Percentiles rank a stretch among this genome's conserved stretches.
phyloP scores from a whole-genome alignment of 352 stramenopile genomes.

The Saprolegnia diclina region DNA sequence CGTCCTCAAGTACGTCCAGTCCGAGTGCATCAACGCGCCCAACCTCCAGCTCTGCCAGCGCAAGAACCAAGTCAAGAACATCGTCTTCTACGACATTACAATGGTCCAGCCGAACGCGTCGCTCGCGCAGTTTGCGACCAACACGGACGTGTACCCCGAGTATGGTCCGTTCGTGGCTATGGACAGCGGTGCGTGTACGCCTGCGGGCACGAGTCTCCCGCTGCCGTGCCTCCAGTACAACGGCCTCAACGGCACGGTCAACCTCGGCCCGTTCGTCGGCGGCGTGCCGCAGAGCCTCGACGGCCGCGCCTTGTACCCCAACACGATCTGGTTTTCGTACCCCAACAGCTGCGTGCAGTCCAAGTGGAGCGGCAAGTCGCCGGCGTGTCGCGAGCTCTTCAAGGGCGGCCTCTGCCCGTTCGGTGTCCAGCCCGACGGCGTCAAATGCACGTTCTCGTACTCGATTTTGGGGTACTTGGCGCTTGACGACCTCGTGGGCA shows the following conservation, averaged over 20 bases:
- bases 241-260: constrained; percentile 14
- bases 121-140: constrained; percentile 53
- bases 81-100: constrained; percentile 79
- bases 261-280: constrained; percentile 19
- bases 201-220: neutral
- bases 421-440: constrained; percentile 44
- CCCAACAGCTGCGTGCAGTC: constrained; percentile 40
- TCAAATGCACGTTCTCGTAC: constrained; percentile 58
- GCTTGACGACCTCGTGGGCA: constrained; percentile 65
- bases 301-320: constrained; percentile 18
- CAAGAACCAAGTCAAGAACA: constrained; percentile 76
- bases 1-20: constrained; percentile 74
- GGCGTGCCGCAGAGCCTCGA: neutral
- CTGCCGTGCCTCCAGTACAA: constrained; percentile 13
- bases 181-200: constrained; percentile 27
- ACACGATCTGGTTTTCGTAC: constrained; percentile 28
- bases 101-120: constrained; percentile 74
- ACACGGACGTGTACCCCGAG: constrained; percentile 32
- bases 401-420: constrained; percentile 50
- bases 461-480: constrained; percentile 50
- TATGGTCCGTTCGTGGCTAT: constrained; percentile 25
- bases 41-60: constrained; percentile 49
- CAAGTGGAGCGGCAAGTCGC: constrained; percentile 42
- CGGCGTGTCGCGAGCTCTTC: constrained; percentile 34
- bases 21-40: constrained; percentile 61